Conservation (phyloP, 1,139 yeast genomes). For the Eremothecium gossypii region DNA sequence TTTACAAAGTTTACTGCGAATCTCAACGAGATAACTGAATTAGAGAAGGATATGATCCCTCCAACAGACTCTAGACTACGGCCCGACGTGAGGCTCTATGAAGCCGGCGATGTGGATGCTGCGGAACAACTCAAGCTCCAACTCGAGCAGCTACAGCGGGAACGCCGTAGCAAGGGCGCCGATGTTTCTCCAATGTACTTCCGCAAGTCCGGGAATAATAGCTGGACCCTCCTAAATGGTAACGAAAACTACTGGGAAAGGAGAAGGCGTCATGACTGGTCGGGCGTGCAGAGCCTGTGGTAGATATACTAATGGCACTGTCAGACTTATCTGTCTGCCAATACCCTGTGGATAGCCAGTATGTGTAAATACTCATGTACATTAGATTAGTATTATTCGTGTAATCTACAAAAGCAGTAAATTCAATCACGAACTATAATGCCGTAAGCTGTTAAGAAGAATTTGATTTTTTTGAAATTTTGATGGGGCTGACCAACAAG, state of each 20-base stretch:
- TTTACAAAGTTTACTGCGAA: constrained; percentile 76
- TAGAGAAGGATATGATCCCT: constrained; percentile 58
- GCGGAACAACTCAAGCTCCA: constrained; percentile 63
- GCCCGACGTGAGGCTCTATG: constrained; percentile 74
- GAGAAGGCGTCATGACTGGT: constrained; percentile 54
- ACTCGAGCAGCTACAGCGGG: constrained; percentile 75
- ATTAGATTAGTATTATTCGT: too few relatives aligned
- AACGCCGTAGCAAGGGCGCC: constrained; percentile 54
- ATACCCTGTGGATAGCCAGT: too few relatives aligned
- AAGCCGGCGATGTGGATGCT: constrained; percentile 52
- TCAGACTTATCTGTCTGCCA: background rate
- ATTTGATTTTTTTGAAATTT: too few relatives aligned
- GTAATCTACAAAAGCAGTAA: too few relatives aligned
- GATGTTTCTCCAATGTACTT: constrained; percentile 55
- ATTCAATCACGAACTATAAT: too few relatives aligned
- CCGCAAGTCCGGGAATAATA: constrained; percentile 40
- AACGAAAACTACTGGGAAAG: constrained; percentile 72
- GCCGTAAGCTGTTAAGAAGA: too few relatives aligned
- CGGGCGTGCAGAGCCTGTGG: constrained; percentile 46
- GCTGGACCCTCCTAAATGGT: constrained; percentile 58
- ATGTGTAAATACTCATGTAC: too few relatives aligned
- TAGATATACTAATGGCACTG: constrained; percentile 16
- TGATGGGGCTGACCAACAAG: too few relatives aligned
- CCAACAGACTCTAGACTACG: constrained; percentile 86
- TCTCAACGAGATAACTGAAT: constrained; percentile 63